These are phyloP conservation scores for Torulaspora maleeae DNA, from an alignment of 805 yeast species.

Conservation along the genomic window DNA sequence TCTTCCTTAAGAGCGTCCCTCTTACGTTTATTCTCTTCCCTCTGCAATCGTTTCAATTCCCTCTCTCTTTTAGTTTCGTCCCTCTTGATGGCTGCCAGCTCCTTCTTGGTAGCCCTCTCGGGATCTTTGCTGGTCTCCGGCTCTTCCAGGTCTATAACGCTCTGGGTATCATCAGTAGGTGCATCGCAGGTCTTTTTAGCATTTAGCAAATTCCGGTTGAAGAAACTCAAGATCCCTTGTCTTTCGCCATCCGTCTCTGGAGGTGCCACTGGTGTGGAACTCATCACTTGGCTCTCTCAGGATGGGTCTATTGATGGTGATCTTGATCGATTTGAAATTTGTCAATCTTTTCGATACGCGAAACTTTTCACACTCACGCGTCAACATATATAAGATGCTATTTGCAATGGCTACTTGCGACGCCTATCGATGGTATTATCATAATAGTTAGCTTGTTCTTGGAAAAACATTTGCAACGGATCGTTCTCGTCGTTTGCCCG, in stretches of 20 bases:
- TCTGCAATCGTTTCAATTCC: slow-evolving; percentile 15
- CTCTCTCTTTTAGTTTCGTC: slow-evolving; percentile 15
- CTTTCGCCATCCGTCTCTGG: slow-evolving; percentile 8
- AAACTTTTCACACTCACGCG: slow-evolving; percentile 5
- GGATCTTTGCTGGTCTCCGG: background rate
- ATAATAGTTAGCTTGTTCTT: slow-evolving; percentile 8
- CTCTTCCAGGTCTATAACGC: background rate
- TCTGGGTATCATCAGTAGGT: background rate
- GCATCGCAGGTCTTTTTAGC: background rate
- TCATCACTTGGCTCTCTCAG: background rate
- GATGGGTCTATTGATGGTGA: background rate
- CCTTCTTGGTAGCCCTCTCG: slow-evolving; percentile 8
- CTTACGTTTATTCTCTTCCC: slow-evolving; percentile 20
- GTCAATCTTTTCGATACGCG: background rate
- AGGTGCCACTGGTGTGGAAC: background rate
- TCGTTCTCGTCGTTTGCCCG: slow-evolving; percentile 13
- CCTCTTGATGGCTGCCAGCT: slow-evolving; percentile 12
- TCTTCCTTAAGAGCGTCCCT: slow-evolving; percentile 16
- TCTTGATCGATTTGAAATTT: background rate
- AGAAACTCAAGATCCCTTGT: slow-evolving; percentile 26
- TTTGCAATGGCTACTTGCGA: slow-evolving; percentile 2
- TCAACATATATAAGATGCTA: background rate
- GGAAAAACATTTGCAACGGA: slow-evolving; percentile 16
- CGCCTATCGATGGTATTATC: slow-evolving; percentile 1
- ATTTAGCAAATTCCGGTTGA: slow-evolving; percentile 13